Base-by-base conservation (phyloP, 2,329 filamentous ascomycete species). In the Podosphaera leucotricha region DNA sequence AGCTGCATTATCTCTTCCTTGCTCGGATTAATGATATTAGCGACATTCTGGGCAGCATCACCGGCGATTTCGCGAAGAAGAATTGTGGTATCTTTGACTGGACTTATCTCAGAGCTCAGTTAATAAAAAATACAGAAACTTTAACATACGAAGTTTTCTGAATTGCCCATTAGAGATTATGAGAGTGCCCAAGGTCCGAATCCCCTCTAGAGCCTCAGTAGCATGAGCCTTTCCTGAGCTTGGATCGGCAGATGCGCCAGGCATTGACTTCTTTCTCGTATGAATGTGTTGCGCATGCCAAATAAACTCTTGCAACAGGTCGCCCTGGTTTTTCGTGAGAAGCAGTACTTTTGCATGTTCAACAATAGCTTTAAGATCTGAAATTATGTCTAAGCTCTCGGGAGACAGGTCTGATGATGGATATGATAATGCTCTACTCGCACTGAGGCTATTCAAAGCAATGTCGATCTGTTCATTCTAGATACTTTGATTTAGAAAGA, bases 281-380 rank as follows among this genome's bases (percentile, higher is more conserved):
- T 75, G 72, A 49, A 90, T 76, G 40, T 80, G 71, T 57, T 84
- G 75, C 0, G 85, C 86, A 59, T 93, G 81, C 80, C 82, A 98
- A 62, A 95, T 83, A 62, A 98, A 95, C 56, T 98, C 86, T 59
- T 98, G 90, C 18, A 98, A 66, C 46, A 95, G 64, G 56, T 98
- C 85, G 57, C 86, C 90, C 47, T 93, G 73, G 59, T 98, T 98
- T 71, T 95, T 98, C 64, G 79, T 80, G 21, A 98, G 67, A 7
- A 95, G 65, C 11, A 98, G 70, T 46, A 76, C 64, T 66, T 94
- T 92, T 46, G 87, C 80, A 59, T 90, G 73, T 55, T 80, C 73
- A 39, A 98, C 76, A 43, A 93, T 83, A 44, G 81, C 68, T 48
- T 74, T 75, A 46, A 90, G 64, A 53, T 95, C 87, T 37, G 66